A percentile compares a stretch with the other conserved stretches of the same genome.
Evolutionary conservation across 179 eudicot genomes (phyloP).

Genomic region (Kewa caespitosa): DNA sequence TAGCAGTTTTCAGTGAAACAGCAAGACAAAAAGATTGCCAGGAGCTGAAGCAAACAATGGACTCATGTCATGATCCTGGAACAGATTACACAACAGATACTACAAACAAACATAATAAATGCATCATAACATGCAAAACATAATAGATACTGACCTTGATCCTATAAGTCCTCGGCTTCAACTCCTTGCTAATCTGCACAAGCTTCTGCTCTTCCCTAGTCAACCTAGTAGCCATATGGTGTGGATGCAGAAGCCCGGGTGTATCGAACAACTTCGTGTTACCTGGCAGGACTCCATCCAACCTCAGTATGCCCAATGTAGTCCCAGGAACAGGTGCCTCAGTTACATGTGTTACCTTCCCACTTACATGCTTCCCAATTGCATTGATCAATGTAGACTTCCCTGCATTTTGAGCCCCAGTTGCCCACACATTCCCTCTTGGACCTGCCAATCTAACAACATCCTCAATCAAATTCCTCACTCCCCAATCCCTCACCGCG

Average conservation of each 20-base stretch:
- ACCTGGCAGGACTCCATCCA: constrained; percentile 82
- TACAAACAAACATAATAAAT: neutral
- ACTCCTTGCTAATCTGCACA: constrained; percentile 69
- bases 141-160: constrained; percentile 57
- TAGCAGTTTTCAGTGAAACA: too few species aligned
- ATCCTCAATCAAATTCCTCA: constrained; percentile 80
- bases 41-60: neutral
- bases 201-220: constrained; percentile 87
- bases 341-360: constrained; percentile 57
- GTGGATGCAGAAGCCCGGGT: constrained; percentile 88
- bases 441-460: constrained; percentile 69
- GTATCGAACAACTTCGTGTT: constrained; percentile 91
- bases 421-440: constrained; percentile 91
- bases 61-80: neutral
- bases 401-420: constrained; percentile 97
- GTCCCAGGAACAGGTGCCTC: constrained; percentile 98
- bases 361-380: constrained; percentile 63
- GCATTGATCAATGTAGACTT: constrained; percentile 92
- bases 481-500: constrained; percentile 80
- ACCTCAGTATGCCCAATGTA: constrained; percentile 81
- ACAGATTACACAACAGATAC: neutral
- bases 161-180: constrained; percentile 91
- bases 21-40: neutral
- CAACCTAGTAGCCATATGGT: constrained; percentile 78
- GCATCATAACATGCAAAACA: neutral